These are phyloP conservation scores for Rhododendron vialii DNA, from an alignment of 148 eudicot species.

Conservation along the genomic window DNA sequence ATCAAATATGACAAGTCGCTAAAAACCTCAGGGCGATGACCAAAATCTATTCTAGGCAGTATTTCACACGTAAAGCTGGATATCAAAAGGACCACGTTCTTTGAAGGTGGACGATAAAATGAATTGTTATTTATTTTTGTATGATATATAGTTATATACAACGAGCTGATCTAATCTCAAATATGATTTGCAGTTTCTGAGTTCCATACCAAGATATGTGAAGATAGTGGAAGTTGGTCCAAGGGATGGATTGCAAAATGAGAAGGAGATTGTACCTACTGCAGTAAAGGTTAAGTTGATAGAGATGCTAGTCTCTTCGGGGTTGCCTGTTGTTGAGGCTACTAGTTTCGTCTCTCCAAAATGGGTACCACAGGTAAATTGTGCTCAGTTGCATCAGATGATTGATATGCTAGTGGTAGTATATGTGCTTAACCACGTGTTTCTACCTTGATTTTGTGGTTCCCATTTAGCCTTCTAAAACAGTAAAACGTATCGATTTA, in stretches of 20 bases:
- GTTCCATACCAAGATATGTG: constrained; percentile 58
- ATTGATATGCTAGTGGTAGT: neutral
- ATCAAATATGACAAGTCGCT: neutral
- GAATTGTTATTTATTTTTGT: neutral
- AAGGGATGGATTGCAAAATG: constrained; percentile 92
- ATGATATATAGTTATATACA: neutral
- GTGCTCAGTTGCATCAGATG: neutral
- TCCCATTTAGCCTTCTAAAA: neutral
- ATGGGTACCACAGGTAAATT: constrained; percentile 94
- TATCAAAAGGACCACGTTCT: neutral
- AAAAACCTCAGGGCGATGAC: neutral
- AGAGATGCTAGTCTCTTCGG: constrained; percentile 83
- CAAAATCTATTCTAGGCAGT: neutral
- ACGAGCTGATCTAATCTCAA: constrained; percentile 10
- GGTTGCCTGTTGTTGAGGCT: constrained; percentile 91
- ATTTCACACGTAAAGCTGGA: neutral
- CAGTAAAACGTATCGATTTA: neutral
- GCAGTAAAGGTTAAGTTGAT: constrained; percentile 75
- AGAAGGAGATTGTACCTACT: constrained; percentile 76
- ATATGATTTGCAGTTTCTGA: constrained; percentile 58
- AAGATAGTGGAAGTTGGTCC: constrained; percentile 98
- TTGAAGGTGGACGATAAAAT: neutral
- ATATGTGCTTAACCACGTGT: neutral
- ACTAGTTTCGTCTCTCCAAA: constrained; percentile 96
- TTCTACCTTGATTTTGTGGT: neutral